These are phyloP conservation scores for Mrakia blollopis DNA, from an alignment of 768 basidiomycete genomes.

Conservation along the genomic window DNA sequence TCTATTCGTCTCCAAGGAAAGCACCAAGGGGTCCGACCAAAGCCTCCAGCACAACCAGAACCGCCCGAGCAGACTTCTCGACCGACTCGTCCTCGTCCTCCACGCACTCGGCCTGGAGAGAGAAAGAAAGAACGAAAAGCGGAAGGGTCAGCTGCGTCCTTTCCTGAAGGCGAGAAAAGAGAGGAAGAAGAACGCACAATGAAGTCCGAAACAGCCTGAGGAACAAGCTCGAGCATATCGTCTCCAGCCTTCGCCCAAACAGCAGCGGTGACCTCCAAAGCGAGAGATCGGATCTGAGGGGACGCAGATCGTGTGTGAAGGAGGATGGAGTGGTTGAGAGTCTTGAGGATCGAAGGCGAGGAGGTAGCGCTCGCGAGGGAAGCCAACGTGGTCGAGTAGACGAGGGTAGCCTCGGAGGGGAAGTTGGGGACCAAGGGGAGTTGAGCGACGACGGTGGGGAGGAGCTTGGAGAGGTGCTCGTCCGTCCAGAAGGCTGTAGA, in stretches of 20 bases:
- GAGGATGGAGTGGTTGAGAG: slow-evolving; percentile 72
- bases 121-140: background rate
- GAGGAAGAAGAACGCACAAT: background rate
- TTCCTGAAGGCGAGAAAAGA: background rate
- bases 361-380: slow-evolving; percentile 57
- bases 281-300: slow-evolving; percentile 60
- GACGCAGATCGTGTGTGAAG: slow-evolving; percentile 88
- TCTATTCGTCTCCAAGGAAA: slow-evolving; percentile 26
- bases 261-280: slow-evolving; percentile 61
- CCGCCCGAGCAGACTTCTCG: slow-evolving; percentile 21
- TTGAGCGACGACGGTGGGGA: slow-evolving; percentile 61
- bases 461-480: slow-evolving; percentile 63
- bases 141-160: background rate
- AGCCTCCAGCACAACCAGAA: slow-evolving; percentile 22
- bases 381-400: slow-evolving; percentile 45
- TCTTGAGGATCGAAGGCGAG: slow-evolving; percentile 64
- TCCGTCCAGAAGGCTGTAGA: slow-evolving; percentile 80
- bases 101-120: slow-evolving; percentile 19
- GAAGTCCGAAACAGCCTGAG: slow-evolving; percentile 27
- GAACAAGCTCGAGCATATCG: slow-evolving; percentile 55
- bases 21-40: slow-evolving; percentile 28
- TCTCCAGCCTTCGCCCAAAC: slow-evolving; percentile 69
- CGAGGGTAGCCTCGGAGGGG: slow-evolving; percentile 29
- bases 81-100: slow-evolving; percentile 32
- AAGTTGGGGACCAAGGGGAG: slow-evolving; percentile 42